These are phyloP conservation scores for Candida hispaniensis DNA, from an alignment of 805 yeast species.

Conservation along the genomic window DNA sequence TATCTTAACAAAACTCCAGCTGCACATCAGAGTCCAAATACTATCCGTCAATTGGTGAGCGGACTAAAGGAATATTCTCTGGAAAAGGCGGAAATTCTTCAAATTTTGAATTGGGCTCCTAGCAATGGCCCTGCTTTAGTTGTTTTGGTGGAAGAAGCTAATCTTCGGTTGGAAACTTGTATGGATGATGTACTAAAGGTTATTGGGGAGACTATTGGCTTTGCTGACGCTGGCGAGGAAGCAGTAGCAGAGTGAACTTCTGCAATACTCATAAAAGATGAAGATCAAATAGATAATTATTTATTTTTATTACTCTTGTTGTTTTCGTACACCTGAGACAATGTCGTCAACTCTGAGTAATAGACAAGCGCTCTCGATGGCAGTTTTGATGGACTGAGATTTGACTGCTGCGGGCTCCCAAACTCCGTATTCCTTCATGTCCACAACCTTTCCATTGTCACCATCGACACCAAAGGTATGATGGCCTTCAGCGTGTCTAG, in stretches of 20 bases:
- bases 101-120: constrained; percentile 74
- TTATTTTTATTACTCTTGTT: constrained; percentile 18
- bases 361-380: constrained; percentile 92
- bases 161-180: too few species aligned
- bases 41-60: constrained; percentile 33
- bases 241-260: too few species aligned
- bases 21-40: constrained; percentile 30
- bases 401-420: constrained; percentile 99
- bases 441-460: constrained; percentile 84
- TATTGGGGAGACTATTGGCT: too few species aligned
- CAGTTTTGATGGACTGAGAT: constrained; percentile 95
- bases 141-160: too few species aligned
- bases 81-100: constrained; percentile 75
- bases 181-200: too few species aligned
- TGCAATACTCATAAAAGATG: too few species aligned
- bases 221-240: too few species aligned
- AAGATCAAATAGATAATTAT: too few species aligned
- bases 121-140: too few species aligned
- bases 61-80: constrained; percentile 38
- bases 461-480: constrained; percentile 90
- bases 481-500: constrained; percentile 88
- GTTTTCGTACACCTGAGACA: constrained; percentile 82
- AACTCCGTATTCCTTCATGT: constrained; percentile 90
- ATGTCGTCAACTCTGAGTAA: constrained; percentile 94
- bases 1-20: constrained; percentile 33